Conservation (phyloP, 2,329 filamentous ascomycete species). For the Ophiosphaerella korrae region DNA sequence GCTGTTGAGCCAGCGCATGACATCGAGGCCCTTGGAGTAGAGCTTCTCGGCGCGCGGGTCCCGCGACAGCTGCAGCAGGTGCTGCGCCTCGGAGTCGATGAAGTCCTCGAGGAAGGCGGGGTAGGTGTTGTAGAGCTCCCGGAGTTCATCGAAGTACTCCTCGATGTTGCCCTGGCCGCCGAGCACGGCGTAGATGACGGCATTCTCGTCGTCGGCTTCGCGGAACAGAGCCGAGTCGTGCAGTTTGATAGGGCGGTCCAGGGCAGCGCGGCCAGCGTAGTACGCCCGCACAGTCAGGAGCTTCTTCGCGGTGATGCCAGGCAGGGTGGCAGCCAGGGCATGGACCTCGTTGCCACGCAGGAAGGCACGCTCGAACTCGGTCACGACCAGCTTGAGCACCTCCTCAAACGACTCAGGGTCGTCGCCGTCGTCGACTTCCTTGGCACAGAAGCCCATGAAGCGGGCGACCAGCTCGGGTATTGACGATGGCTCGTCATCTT, state of each 20-base stretch:
- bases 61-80: conserved; percentile 82
- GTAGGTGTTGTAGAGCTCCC: conserved; percentile 90
- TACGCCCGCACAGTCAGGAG: conserved; percentile 87
- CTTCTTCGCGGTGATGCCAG: conserved; percentile 93
- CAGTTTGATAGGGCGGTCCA: conserved; percentile 83
- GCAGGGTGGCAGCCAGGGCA: conserved; percentile 80
- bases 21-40: conserved; percentile 94
- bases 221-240: conserved; percentile 93
- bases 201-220: conserved; percentile 81
- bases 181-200: conserved; percentile 90
- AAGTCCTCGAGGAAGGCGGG: conserved; percentile 88
- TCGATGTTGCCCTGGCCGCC: conserved; percentile 98
- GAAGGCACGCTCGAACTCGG: conserved; percentile 96
- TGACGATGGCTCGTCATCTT: conserved; percentile 98
- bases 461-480: conserved; percentile 88
- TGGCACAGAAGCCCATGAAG: conserved; percentile 88
- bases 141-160: conserved; percentile 98
- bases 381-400: conserved; percentile 87
- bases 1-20: conserved; percentile 91
- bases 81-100: conserved; percentile 77
- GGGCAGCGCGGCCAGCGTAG: conserved; percentile 83
- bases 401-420: conserved; percentile 91
- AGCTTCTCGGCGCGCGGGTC: conserved; percentile 91
- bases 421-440: conserved; percentile 89
- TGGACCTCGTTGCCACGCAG: conserved; percentile 96